Evolutionary conservation across 495 filamentous ascomycete genomes (phyloP).

Genomic region (Penicillium fimorum): DNA sequence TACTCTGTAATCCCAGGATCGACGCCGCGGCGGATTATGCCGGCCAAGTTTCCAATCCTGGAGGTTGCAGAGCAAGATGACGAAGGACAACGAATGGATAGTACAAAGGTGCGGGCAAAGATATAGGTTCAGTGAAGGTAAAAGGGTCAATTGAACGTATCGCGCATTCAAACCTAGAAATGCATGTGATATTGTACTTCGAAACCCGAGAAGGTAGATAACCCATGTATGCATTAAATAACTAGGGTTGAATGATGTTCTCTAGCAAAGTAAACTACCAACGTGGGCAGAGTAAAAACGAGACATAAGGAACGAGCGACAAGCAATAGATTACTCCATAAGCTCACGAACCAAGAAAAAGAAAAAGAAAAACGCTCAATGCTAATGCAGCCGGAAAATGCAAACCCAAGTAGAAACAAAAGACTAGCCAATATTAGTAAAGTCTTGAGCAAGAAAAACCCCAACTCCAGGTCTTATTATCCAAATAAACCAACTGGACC

Average conservation of each 20-base stretch:
- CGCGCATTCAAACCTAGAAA: not conserved
- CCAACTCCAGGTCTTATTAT: conserved; percentile 6
- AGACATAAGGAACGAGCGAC: not conserved
- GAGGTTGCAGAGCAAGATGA: conserved; percentile 79
- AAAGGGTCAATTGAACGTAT: not conserved
- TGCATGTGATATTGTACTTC: not conserved
- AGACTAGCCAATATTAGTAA: not conserved
- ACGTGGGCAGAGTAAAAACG: not conserved
- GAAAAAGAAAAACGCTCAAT: conserved; percentile 12
- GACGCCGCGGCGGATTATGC: conserved; percentile 75
- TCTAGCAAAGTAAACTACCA: not conserved
- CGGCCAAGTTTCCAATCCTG: conserved; percentile 64
- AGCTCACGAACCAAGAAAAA: conserved; percentile 8
- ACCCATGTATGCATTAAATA: not conserved
- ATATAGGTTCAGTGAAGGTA: conserved; percentile 15
- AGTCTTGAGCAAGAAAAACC: not conserved
- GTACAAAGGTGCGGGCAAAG: conserved; percentile 39
- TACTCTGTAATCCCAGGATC: conserved; percentile 68
- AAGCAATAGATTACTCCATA: conserved; percentile 4
- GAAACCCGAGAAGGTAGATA: not conserved
- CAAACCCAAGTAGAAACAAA: conserved; percentile 2
- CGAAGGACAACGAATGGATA: conserved; percentile 73
- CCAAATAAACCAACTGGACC: not conserved
- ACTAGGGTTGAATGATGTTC: not conserved
- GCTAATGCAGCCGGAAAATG: conserved; percentile 14